Conservation (phyloP, 192 early-diverging fungal genomes). For the Podila epicladia region DNA sequence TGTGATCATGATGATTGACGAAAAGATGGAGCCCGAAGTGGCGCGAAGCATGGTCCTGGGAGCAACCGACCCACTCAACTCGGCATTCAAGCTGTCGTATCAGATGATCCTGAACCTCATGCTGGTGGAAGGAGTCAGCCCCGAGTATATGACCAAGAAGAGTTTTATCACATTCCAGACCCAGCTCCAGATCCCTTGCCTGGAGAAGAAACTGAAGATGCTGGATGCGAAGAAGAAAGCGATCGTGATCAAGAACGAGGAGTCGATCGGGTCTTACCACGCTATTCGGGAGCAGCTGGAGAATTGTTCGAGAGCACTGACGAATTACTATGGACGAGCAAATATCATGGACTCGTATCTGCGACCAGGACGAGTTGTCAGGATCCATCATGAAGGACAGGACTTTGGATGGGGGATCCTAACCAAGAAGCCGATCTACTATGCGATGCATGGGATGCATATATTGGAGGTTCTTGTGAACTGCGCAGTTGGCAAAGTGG, state of each 20-base stretch:
- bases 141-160: slow-evolving; percentile 87
- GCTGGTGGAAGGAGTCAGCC: slow-evolving; percentile 89
- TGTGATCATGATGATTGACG: slow-evolving; percentile 94
- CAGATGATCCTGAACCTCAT: slow-evolving; percentile 95
- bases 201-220: slow-evolving; percentile 65
- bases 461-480: slow-evolving; percentile 86
- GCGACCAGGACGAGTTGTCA: slow-evolving; percentile 82
- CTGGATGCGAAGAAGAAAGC: slow-evolving; percentile 60
- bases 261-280: slow-evolving; percentile 75
- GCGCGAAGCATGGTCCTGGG: slow-evolving; percentile 91
- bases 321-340: slow-evolving; percentile 80
- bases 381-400: slow-evolving; percentile 58
- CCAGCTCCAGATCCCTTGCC: slow-evolving; percentile 73
- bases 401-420: slow-evolving; percentile 94
- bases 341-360: slow-evolving; percentile 77
- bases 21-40: slow-evolving; percentile 89
- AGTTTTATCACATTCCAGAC: slow-evolving; percentile 94
- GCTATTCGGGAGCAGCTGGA: slow-evolving; percentile 76
- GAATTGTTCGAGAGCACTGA: slow-evolving; percentile 66
- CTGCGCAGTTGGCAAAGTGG: slow-evolving; percentile 68
- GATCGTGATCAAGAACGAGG: slow-evolving; percentile 73
- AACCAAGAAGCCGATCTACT: slow-evolving; percentile 35
- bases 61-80: slow-evolving; percentile 80
- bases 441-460: slow-evolving; percentile 19
- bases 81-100: slow-evolving; percentile 93